Base-by-base conservation (phyloP, 148 eudicot species). In the Heliosperma pusillum region DNA sequence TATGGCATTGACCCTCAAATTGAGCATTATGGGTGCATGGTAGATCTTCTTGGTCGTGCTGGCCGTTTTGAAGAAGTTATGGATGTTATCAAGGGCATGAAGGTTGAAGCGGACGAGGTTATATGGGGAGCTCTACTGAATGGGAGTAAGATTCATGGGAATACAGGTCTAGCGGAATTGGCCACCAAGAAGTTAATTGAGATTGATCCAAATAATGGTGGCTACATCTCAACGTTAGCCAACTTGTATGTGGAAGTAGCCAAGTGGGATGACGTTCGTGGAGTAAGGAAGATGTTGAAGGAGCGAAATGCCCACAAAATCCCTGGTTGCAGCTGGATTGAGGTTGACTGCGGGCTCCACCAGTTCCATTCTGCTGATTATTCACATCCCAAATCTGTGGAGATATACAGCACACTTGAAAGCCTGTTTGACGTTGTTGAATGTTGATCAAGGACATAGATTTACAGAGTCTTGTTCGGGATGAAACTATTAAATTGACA, bases 321-420 rank as follows among this genome's bases (percentile, higher is more conserved):
- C 33, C 92, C 90, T 20, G 93, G 97, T 58, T 89, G 92, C 74
- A 91, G 97, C 76, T 89, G 93, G 97, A 85, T 91, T 68, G 93
- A 91, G 84, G 85, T 88, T 62, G 89, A 89, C 69, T 82, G 81
- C 57, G 76, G 75, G 69, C 75, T 91, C 29, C 93, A 89, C 81
- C 87, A 84, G 57, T 91, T 91, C 59, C 78, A 81, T 79, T 86
- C 90, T 29, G 82, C 87, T 44, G 93, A 88, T 78, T 75, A 77
- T 62, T 67, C 87, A 30, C 97, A 91, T 84, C 89, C 86, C 21
- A 86, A 78, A 76, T 73, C 83, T 13, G 97, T 83, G 70, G 94
- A 89, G 40, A 84, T 91, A 70, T 87, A 85, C 72, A 44, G 71
- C 11, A 75, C 75, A 44, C 82, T 89, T 73, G 87, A 81, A 36